phyloP scores from a whole-genome alignment of 805 yeast genomes.

The Candida jianshihensis region DNA sequence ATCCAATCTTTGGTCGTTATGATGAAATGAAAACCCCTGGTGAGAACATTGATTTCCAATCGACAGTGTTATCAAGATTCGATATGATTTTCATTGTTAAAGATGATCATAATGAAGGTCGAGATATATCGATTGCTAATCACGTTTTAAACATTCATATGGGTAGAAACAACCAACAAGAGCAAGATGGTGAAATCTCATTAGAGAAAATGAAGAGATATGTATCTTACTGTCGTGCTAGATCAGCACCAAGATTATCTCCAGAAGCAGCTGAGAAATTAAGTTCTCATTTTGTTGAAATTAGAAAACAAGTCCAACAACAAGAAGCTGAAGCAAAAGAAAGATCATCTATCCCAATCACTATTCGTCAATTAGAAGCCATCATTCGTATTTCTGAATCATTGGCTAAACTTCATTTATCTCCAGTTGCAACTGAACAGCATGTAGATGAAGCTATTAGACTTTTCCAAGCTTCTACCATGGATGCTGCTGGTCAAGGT shows the following conservation, averaged over 20 bases:
- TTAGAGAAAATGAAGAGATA: conserved; percentile 87
- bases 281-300: conserved; percentile 87
- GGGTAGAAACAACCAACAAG: conserved; percentile 55
- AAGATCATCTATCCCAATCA: conserved; percentile 93
- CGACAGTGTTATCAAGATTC: conserved; percentile 92
- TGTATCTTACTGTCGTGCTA: conserved; percentile 80
- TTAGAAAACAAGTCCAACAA: conserved; percentile 74
- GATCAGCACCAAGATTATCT: conserved; percentile 89
- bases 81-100: conserved; percentile 98
- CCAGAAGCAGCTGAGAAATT: conserved; percentile 85
- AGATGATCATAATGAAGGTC: conserved; percentile 82
- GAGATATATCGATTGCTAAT: conserved; percentile 85
- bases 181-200: conserved; percentile 70
- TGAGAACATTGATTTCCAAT: conserved; percentile 95
- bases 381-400: conserved; percentile 93
- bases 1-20: conserved; percentile 94
- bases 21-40: conserved; percentile 96
- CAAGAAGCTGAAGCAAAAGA: conserved; percentile 79
- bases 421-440: conserved; percentile 77
- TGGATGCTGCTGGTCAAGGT: conserved; percentile 76
- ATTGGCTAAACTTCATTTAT: conserved; percentile 76
- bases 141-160: conserved; percentile 96
- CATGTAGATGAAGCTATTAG: conserved; percentile 96
- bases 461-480: conserved; percentile 91
- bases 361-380: conserved; percentile 96